A percentile compares a stretch with the other conserved stretches of the same genome.
Conservation (phyloP, 2,329 filamentous ascomycete species). For the Botrytis fragariae region DNA sequence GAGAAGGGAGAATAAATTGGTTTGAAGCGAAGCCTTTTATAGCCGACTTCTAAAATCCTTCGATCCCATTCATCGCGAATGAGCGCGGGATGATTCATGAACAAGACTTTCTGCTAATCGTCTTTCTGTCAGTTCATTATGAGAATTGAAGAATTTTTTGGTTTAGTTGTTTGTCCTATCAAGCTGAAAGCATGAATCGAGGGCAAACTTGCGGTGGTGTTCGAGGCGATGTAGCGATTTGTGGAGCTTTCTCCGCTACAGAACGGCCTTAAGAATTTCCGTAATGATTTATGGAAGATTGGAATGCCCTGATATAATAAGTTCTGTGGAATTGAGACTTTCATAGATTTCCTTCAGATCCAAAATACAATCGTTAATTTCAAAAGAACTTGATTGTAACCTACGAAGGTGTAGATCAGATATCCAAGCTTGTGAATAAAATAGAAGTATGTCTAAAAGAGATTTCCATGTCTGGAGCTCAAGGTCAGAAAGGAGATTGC, state of each 20-base stretch:
- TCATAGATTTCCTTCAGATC: background rate
- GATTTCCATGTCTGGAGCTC: background rate
- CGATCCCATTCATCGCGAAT: background rate
- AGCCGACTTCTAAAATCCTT: background rate
- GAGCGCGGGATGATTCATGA: background rate
- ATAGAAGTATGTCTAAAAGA: accelerated
- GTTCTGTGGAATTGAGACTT: background rate
- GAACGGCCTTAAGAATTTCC: accelerated
- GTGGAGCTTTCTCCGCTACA: too few relatives aligned
- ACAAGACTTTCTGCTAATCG: accelerated
- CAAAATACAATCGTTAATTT: background rate
- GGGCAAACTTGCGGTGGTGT: background rate
- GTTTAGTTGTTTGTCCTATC: background rate
- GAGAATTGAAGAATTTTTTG: background rate
- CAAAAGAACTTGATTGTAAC: background rate
- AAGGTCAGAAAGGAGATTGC: background rate
- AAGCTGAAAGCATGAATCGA: background rate
- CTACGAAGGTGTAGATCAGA: background rate
- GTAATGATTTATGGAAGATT: background rate
- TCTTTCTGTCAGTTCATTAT: background rate
- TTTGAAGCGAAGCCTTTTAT: background rate
- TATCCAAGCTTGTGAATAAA: background rate
- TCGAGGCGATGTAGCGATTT: background rate
- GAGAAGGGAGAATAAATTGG: background rate
- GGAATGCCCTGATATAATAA: background rate